Percentiles rank a stretch among this genome's conserved stretches.
Conservation (phyloP, 805 yeast genomes). For the Debaryomyces maramus region DNA sequence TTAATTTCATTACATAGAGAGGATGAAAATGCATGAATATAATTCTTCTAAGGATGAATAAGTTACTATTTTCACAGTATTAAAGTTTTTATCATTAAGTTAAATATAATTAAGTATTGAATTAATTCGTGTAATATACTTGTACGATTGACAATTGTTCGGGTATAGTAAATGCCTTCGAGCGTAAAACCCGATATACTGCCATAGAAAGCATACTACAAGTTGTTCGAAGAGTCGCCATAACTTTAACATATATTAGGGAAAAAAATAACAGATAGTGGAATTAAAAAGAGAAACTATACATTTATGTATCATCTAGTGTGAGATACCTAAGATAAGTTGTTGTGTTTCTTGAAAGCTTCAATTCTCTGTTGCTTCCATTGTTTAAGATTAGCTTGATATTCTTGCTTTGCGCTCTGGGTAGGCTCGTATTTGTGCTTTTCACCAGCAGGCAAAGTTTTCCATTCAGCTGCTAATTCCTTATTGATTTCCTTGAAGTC, state of each 20-base stretch:
- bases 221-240: too few relatives aligned
- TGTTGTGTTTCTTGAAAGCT: conserved; percentile 5
- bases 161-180: too few relatives aligned
- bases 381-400: conserved; percentile 19
- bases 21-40: neutral
- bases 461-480: conserved; percentile 32
- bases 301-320: too few relatives aligned
- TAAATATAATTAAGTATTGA: neutral
- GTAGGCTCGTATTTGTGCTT: conserved; percentile 24
- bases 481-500: conserved; percentile 25
- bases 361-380: conserved; percentile 34
- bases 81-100: neutral
- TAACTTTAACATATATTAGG: too few relatives aligned
- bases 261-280: too few relatives aligned
- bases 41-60: neutral
- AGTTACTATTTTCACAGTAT: neutral
- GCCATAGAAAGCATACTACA: too few relatives aligned
- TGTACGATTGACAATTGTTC: too few relatives aligned
- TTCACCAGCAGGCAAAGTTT: conserved; percentile 25
- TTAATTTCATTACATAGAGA: neutral
- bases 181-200: too few relatives aligned
- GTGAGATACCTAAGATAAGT: neutral
- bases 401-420: conserved; percentile 18
- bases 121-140: neutral
- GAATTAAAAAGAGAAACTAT: too few relatives aligned